A percentile compares a stretch with the other conserved stretches of the same genome.
These are phyloP conservation scores for Hondaea fermentalgiana DNA, from an alignment of 108 stramenopile species.

Conservation along the genomic window DNA sequence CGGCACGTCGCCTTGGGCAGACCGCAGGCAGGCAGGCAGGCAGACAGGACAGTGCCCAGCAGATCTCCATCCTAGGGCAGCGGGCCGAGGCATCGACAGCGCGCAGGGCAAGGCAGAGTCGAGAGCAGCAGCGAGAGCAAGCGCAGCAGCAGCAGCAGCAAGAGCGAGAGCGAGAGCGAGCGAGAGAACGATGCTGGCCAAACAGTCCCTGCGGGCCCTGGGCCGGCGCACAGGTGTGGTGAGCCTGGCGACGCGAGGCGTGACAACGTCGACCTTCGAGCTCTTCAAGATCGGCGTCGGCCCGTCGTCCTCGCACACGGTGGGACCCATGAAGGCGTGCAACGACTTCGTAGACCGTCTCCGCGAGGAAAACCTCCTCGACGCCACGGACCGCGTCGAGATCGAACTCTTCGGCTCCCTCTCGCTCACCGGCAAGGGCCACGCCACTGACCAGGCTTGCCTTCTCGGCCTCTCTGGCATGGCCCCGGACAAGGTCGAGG, in stretches of 20 bases:
- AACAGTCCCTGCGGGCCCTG: too few species aligned
- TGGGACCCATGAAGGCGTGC: conserved; percentile 13
- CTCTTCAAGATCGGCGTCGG: conserved; percentile 12
- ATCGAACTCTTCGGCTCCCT: conserved; percentile 5
- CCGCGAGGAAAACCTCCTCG: not conserved
- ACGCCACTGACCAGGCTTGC: conserved; percentile 18
- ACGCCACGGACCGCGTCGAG: not conserved
- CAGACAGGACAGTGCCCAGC: too few species aligned
- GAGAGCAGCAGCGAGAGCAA: too few species aligned
- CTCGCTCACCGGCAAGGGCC: conserved; percentile 9
- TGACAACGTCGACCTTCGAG: conserved; percentile 15
- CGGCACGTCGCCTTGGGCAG: too few species aligned
- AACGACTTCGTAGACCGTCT: not conserved
- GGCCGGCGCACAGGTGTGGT: not conserved
- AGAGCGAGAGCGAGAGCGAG: too few species aligned
- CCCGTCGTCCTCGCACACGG: conserved; percentile 9
- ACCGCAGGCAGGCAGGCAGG: too few species aligned
- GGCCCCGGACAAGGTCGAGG: not conserved
- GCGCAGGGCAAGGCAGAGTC: too few species aligned
- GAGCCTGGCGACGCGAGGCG: not conserved
- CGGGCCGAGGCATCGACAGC: too few species aligned
- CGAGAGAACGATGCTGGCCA: too few species aligned
- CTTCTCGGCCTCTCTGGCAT: not conserved
- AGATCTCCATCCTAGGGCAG: too few species aligned
- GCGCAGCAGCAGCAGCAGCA: too few species aligned